Base-by-base conservation (phyloP, 108 stramenopile species). In the Skeletonema tropicum region DNA sequence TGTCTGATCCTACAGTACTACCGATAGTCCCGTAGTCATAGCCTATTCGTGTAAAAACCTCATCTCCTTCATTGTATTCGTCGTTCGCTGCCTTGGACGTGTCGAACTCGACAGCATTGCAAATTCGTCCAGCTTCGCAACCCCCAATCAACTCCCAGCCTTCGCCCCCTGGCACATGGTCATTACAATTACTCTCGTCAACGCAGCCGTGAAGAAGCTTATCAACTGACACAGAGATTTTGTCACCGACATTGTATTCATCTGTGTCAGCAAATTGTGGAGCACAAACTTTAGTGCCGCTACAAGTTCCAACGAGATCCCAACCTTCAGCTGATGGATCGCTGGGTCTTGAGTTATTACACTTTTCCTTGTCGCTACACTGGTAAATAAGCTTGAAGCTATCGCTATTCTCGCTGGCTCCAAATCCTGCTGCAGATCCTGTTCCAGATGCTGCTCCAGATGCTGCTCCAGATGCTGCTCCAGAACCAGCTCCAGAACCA, bases 301-400 rank as follows among this genome's bases (percentile, higher is more conserved):
- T 55, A 55, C 52, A 55, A 5, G 21, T 55, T 21, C 52, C 52
- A 55, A 55, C 52, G n/a, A 55, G 52, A n/a, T 23, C 52, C 52
- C 52, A 55, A 10, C 52, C 52, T 55, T 55, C 6, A 5, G 21
- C 52, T 10, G 21, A 55, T 8, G 52, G 52, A 55, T 5, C 52
- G 21, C 52, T n/a, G 5, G 52, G 52, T 8, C 21, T 55, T 21
- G 19, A 25, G 52, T 8, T 9, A 9, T 55, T 55, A 17, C 52
- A 55, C 52, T 23, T 21, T 55, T 55, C 23, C n/a, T 55, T 23
- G 52, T 55, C 7, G 2, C 2, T 23, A 10, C 52, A 55, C 52
- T 55, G 52, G 25, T 55, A 55, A 23, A 55, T 9, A 8, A 55
- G 23, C 23, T 55, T 55, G 52, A 55, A 55, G 5, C 23, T 9